Percentiles rank a stretch among this genome's conserved stretches.
Conservation (phyloP, 345 rosid genomes). For the Gossypium rotundifolium region DNA sequence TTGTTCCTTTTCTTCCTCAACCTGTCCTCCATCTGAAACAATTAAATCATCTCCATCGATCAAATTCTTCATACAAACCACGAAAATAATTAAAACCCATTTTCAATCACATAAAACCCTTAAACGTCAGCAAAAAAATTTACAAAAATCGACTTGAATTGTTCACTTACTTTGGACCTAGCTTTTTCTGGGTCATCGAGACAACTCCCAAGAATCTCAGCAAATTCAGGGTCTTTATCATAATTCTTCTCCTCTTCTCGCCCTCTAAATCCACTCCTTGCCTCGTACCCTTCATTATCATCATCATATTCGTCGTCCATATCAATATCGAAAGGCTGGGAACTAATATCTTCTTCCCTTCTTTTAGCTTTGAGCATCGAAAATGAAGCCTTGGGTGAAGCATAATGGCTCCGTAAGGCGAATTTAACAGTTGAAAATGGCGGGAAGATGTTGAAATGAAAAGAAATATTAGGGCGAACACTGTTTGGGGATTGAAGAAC, state of each 20-base stretch:
- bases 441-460: conserved; percentile 9
- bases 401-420: neutral
- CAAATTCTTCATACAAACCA: neutral
- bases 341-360: neutral
- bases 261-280: conserved; percentile 31
- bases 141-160: neutral
- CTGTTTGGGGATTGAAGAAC: conserved; percentile 7
- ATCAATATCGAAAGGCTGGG: conserved; percentile 10
- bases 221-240: conserved; percentile 86
- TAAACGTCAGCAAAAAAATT: neutral
- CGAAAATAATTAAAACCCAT: neutral
- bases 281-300: conserved; percentile 21
- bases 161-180: conserved; percentile 46
- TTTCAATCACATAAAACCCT: neutral
- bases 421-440: conserved; percentile 24
- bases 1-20: conserved; percentile 74
- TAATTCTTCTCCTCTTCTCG: conserved; percentile 44
- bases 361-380: conserved; percentile 10
- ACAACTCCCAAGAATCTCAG: conserved; percentile 70
- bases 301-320: conserved; percentile 23
- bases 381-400: conserved; percentile 7
- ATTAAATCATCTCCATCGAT: conserved; percentile 6
- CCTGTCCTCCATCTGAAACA: conserved; percentile 77
- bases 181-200: conserved; percentile 79
- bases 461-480: conserved; percentile 5